phyloP scores from a whole-genome alignment of 75 land plant species.

The Cryptomeria japonica region DNA sequence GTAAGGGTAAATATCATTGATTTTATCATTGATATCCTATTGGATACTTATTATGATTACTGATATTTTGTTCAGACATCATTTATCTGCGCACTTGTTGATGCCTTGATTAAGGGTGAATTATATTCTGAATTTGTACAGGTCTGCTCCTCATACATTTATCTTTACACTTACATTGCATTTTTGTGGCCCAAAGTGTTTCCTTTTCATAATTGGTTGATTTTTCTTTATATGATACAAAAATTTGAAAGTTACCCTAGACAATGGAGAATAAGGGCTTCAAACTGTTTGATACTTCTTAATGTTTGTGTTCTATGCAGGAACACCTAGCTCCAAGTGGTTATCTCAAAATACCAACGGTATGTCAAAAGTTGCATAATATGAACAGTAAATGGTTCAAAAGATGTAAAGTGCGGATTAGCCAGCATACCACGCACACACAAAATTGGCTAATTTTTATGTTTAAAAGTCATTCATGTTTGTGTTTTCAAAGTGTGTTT shows the following conservation, averaged over 20 bases:
- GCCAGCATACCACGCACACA: neutral
- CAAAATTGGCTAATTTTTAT: neutral
- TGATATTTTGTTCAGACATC: slow-evolving; percentile 3
- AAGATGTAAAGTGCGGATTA: neutral
- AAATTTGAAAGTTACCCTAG: neutral
- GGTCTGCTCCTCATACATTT: slow-evolving; percentile 32
- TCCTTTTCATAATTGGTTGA: neutral
- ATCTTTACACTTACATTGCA: neutral
- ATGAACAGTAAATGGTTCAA: neutral
- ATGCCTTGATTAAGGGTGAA: slow-evolving; percentile 64
- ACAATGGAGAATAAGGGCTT: neutral
- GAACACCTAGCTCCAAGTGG: slow-evolving; percentile 91
- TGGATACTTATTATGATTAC: slow-evolving; percentile 8
- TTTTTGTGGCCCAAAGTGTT: neutral
- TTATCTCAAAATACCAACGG: slow-evolving; percentile 91
- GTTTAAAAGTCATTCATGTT: neutral
- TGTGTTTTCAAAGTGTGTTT: neutral
- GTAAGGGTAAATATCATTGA: neutral
- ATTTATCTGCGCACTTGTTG: slow-evolving; percentile 59
- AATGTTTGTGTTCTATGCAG: slow-evolving; percentile 36
- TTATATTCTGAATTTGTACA: slow-evolving; percentile 81
- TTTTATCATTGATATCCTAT: neutral
- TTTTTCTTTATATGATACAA: neutral
- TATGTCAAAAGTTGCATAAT: slow-evolving; percentile 34
- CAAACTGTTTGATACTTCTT: neutral